Conservation (phyloP, 495 filamentous ascomycete species). For the Xylaria sp. region DNA sequence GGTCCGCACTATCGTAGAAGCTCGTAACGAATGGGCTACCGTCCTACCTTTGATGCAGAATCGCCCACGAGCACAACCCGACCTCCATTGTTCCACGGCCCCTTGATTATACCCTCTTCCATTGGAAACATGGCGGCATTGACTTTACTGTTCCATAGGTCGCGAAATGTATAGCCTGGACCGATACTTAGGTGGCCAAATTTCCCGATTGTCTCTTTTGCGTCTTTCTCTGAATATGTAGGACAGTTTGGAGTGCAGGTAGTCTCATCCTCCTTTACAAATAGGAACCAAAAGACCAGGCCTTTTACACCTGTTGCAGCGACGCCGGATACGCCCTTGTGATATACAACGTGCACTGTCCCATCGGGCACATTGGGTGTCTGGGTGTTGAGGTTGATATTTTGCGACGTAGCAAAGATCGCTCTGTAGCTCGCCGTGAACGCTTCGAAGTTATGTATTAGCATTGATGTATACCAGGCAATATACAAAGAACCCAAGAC, state of each 20-base stretch:
- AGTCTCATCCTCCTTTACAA: constrained; percentile 31
- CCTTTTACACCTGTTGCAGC: constrained; percentile 24
- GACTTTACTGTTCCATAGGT: constrained; percentile 32
- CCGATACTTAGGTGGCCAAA: constrained; percentile 28
- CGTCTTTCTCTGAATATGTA: constrained; percentile 30
- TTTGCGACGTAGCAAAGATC: constrained; percentile 37
- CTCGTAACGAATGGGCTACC: not conserved
- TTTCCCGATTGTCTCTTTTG: constrained; percentile 31
- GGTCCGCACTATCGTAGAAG: not conserved
- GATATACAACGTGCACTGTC: constrained; percentile 31
- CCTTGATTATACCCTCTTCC: constrained; percentile 36
- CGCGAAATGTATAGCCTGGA: constrained; percentile 35
- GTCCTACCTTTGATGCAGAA: constrained; percentile 28
- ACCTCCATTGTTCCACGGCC: constrained; percentile 35
- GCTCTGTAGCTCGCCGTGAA: constrained; percentile 32
- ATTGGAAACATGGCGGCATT: constrained; percentile 35
- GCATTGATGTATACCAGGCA: not conserved
- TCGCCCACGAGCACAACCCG: constrained; percentile 38
- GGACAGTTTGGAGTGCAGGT: constrained; percentile 30
- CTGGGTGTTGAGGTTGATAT: not conserved
- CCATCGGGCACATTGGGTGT: constrained; percentile 27
- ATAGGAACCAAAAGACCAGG: constrained; percentile 42
- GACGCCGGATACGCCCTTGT: constrained; percentile 31
- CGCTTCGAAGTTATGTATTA: not conserved
- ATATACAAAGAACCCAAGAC: not conserved